A percentile compares a stretch with the other conserved stretches of the same genome.
Evolutionary conservation across 2,329 filamentous ascomycete genomes (phyloP).

Genomic region (Westerdykella ornata): DNA sequence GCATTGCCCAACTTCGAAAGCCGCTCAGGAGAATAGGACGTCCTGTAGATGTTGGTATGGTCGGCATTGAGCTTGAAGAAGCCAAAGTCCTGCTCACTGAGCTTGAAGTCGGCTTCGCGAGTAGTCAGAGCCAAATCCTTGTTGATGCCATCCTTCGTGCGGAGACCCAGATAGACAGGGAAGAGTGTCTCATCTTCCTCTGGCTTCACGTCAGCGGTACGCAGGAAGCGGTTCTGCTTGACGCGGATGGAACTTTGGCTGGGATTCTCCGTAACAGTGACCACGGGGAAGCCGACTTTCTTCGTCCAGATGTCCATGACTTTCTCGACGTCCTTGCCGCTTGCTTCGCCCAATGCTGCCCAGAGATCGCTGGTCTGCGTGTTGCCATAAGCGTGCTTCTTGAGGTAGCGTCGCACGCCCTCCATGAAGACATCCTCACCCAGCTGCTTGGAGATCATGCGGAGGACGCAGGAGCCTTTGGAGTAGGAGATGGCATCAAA

Average conservation of each 20-base stretch:
- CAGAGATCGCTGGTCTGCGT: constrained; percentile 87
- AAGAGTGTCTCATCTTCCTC: constrained; percentile 86
- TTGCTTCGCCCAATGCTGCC: constrained; percentile 79
- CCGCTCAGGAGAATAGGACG: constrained; percentile 75
- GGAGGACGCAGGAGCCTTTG: constrained; percentile 89
- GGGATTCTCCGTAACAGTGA: constrained; percentile 73
- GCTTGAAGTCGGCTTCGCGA: constrained; percentile 69
- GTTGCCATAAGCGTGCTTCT: constrained; percentile 95
- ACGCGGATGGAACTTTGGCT: constrained; percentile 67
- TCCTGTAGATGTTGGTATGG: constrained; percentile 87
- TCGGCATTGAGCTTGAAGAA: constrained; percentile 98
- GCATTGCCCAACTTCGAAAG: constrained; percentile 82
- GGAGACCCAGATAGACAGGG: constrained; percentile 81
- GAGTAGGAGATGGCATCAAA: constrained; percentile 97
- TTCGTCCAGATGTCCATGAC: constrained; percentile 98
- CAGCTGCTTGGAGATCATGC: constrained; percentile 94
- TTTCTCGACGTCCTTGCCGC: constrained; percentile 80
- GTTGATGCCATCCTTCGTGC: constrained; percentile 75
- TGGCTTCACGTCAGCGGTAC: constrained; percentile 86
- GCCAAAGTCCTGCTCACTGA: constrained; percentile 59
- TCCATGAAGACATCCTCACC: constrained; percentile 91
- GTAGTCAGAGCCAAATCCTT: constrained; percentile 65
- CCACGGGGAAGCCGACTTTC: constrained; percentile 86
- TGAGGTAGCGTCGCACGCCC: constrained; percentile 82
- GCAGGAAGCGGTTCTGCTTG: constrained; percentile 91